Percentiles rank a stretch among this genome's conserved stretches.
Evolutionary conservation across 2,329 filamentous ascomycete genomes (phyloP).

Genomic region (Aphanocladium album): DNA sequence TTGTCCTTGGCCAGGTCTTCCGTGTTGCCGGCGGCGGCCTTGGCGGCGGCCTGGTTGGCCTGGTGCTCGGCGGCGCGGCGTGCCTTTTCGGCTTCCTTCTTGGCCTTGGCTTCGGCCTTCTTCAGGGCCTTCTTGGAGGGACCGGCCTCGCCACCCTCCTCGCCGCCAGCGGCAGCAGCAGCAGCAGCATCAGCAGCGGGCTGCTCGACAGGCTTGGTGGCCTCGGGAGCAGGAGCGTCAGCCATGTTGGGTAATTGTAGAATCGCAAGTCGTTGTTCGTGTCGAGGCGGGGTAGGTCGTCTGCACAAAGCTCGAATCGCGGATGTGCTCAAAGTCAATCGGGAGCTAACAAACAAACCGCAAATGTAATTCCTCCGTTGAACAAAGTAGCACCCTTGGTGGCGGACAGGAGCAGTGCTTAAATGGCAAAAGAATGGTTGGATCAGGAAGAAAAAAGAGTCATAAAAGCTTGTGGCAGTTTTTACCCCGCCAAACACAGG

Average conservation of each 20-base stretch:
- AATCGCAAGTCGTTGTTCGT: background rate
- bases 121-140: conserved; percentile 77
- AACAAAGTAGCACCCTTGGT: background rate
- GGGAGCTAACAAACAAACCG: background rate
- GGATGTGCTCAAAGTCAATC: background rate
- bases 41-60: conserved; percentile 63
- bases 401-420: background rate
- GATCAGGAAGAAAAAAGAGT: conserved; percentile 7
- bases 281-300: conserved; percentile 1
- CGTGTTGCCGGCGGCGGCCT: conserved; percentile 59
- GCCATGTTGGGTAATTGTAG: conserved; percentile 24
- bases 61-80: conserved; percentile 67
- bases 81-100: conserved; percentile 81
- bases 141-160: conserved; percentile 20
- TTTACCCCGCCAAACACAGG: conserved; percentile 9
- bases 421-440: background rate
- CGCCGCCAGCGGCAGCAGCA: conserved; percentile 9
- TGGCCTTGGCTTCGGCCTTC: conserved; percentile 80
- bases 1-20: conserved; percentile 69
- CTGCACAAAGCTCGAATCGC: background rate
- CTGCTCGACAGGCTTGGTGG: conserved; percentile 6
- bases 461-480: conserved; percentile 6
- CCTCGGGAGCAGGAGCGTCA: conserved; percentile 23
- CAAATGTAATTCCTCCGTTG: too few relatives aligned
- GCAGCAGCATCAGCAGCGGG: conserved; percentile 7